Evolutionary conservation across 495 filamentous ascomycete genomes (phyloP), one percentile per base, ranked within the genome.

Genomic region (Sporormia fimetaria): DNA sequence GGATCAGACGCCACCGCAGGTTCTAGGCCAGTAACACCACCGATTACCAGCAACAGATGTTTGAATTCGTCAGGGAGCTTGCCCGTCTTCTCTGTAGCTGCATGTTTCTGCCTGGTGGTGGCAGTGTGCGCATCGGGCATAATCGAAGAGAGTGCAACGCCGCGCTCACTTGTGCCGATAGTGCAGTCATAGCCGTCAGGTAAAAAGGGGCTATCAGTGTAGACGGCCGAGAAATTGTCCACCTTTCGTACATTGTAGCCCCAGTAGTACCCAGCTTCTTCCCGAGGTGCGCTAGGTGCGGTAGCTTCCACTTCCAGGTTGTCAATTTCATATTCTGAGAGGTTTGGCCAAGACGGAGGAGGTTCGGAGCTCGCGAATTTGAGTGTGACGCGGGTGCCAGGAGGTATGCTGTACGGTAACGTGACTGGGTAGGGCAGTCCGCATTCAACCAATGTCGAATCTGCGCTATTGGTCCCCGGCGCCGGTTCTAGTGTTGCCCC

Each of bases 131-230:
- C 24, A 17, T 10, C 22, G 14, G 48, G 47, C 1, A 52, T 3
- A 2, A 54, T 8, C 11, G 40, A 40, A 1, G 41, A 37, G n/a
- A 81, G 56, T 0, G 72, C 61, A 6, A 58, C 23, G 9, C 83
- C 83, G 18, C 80, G 75, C 58, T 87, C 81, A 1, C 77, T 82
- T 0, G 81, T 86, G 9, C 80, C 82, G 40, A 88, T 72, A 42
- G 70, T 76, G 29, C 81, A 21, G 51, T 85, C 59, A 37, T 65
- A 65, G 10, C 62, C 62, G 21, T 47, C 52, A n/a, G n/a, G n/a
- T 12, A 56, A 47, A 33, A 40, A 60, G 11, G 49, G 44, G 14
- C 46, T 52, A 26, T 62, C 61, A 12, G 78, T 81, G 45, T 83
- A 78, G 12, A 87, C 73, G 18, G 63, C 63, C 0, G 78, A 76